Evolutionary conservation across 495 filamentous ascomycete species (phyloP), one percentile per base, ranked within the genome.

Genomic region (Saxophila tyrrhenica): DNA sequence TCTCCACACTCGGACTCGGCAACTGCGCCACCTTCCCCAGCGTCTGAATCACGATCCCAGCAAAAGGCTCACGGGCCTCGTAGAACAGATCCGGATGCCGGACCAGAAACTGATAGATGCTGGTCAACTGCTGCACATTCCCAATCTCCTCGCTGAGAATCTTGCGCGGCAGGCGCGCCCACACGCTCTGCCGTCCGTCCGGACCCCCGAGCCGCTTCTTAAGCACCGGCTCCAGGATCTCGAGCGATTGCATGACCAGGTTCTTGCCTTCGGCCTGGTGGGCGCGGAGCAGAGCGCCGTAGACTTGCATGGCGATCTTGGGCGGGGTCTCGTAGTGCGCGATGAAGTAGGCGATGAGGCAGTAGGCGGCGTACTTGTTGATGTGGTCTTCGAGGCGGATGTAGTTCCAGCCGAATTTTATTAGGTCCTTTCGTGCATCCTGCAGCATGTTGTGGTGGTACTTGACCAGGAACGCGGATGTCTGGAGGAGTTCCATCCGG

Each of bases 381-480:
- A 99, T 95, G 56, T 94, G 86, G 66, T 99, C 94, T 65, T 99
- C 94, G 21, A 99, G 80, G 17, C 87, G 82, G 54, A 97, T 97
- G 64, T 92, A 97, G 24, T 89, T 96, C 94, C 94, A 99, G 2
- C 88, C 89, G 67, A 96, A 97, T 68, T 95, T 96, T 63, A 99
- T 97, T 55, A 99, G 87, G 57, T 99, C 94, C 67, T 97, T 99
- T 20, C 94, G 85, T 3, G 87, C 85, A 63, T 96, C 91, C 49
- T 88, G 80, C 9, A 97, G 75, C 21, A 89, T 82, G 23, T 77
- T 76, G 55, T 86, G 77, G 57, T 97, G 89, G 57, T 97, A 94
- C 61, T 96, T 96, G 66, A 99, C 83, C 25, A 99, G 73, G 71
- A 99, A 76, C 0, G 94, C 89, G 0, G 92, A 94, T 54, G 96